Percentiles rank a stretch among this genome's conserved stretches.
Evolutionary conservation across 495 filamentous ascomycete species (phyloP).

Genomic region (Elaphomyces granulatus): DNA sequence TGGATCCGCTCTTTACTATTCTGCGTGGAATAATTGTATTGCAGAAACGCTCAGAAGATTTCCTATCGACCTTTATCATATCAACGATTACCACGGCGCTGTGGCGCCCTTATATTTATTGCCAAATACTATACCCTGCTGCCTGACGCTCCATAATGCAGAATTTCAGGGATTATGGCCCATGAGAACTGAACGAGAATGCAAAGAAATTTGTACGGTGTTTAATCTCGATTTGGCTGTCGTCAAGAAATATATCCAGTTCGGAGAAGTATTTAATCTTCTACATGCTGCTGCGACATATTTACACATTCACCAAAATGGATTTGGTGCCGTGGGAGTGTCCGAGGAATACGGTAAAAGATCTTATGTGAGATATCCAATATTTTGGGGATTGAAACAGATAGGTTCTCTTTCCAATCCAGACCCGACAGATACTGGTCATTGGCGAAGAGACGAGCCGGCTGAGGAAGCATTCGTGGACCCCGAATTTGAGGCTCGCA

Average conservation of each 20-base stretch:
- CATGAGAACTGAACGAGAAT: constrained; percentile 44
- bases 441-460: constrained; percentile 32
- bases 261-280: constrained; percentile 54
- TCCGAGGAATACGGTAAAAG: constrained; percentile 54
- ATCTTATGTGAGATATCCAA: constrained; percentile 49
- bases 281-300: constrained; percentile 50
- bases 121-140: constrained; percentile 42
- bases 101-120: constrained; percentile 47
- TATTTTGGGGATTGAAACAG: constrained; percentile 50
- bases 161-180: constrained; percentile 63
- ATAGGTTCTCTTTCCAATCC: constrained; percentile 51
- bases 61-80: constrained; percentile 47
- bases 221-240: constrained; percentile 41
- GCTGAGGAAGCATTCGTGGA: constrained; percentile 33
- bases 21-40: constrained; percentile 50
- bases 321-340: constrained; percentile 52
- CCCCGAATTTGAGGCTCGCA: constrained; percentile 31
- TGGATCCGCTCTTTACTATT: constrained; percentile 47
- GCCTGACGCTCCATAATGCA: constrained; percentile 48
- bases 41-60: constrained; percentile 35
- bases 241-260: constrained; percentile 45
- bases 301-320: constrained; percentile 47
- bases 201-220: constrained; percentile 45
- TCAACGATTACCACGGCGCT: constrained; percentile 58
- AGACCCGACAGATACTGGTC: constrained; percentile 48